Evolutionary conservation across 1,139 yeast genomes (phyloP), one percentile per base, ranked within the genome.

Genomic region (Yamadazyma pseudoaaseri): DNA sequence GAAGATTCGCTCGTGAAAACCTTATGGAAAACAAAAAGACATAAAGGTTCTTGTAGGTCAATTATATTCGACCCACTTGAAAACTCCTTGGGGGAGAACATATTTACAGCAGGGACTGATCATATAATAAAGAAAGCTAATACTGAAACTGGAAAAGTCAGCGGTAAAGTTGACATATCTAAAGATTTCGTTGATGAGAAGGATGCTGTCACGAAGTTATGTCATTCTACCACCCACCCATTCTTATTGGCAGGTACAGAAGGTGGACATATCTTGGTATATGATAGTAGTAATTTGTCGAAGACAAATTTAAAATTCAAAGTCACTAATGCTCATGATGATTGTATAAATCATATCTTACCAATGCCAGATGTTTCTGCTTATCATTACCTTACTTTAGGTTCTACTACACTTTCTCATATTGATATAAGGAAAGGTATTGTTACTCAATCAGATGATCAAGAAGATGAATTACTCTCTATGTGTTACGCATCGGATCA

Each of bases 1-100:
- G 56, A 52, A n/a, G 61, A 51, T 4, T 56, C 59, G 12, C 52
- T 56, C 3, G 54, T 76, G 3, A 57, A 56, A 3, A 52, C 66
- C n/a, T 43, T 68, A 25, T 92, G 97, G 97, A 76, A 82, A 38
- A 89, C 97, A 0, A 86, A 79, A 51, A 73, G 97, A 51, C 97
- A 92, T 55, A 87, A 87, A 57, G 92, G 90, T 1, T 84, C 96
- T 40, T 86, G 95, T 43, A 64, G 98, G 28, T 79, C 84, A 6
- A 63, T 87, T 5, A 63, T 76, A 11, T 83, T 86, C 54, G 90
- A 84, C 42, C 73, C 77, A 2, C 56, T 65, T 24, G 65, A 57
- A 30, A 39, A 47, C 11, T 58, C 64, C 10, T 62, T 73, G 0
- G 89, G 89, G 3, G 74, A 76, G 12, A 48, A 53, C 33, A 41